phyloP scores from a whole-genome alignment of 2,329 filamentous ascomycete genomes.

The Sphaerostilbella broomeana region DNA sequence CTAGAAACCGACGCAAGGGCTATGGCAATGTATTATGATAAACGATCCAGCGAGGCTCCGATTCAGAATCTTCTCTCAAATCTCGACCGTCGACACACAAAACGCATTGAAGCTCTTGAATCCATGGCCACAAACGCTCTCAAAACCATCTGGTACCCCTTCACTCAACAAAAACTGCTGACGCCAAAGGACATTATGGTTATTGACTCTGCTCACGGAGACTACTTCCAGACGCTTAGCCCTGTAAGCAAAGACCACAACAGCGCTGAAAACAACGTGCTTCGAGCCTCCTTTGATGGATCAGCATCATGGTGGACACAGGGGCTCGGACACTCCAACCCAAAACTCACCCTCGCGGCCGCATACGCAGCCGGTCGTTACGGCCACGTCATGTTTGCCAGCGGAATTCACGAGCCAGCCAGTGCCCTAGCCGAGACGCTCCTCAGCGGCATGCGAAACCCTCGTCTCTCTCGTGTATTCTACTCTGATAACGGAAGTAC shows the following conservation, averaged over 20 bases:
- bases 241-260: neutral
- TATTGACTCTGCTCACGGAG: constrained; percentile 75
- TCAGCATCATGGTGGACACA: constrained; percentile 92
- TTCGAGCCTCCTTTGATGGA: constrained; percentile 64
- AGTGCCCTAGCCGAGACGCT: constrained; percentile 61
- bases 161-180: constrained; percentile 69
- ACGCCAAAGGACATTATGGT: constrained; percentile 57
- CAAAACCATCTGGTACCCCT: constrained; percentile 74
- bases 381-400: constrained; percentile 83
- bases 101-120: constrained; percentile 52
- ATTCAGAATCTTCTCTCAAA: constrained; percentile 41
- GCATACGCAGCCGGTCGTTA: constrained; percentile 78
- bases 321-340: constrained; percentile 73
- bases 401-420: constrained; percentile 72
- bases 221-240: constrained; percentile 61
- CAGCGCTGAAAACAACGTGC: constrained; percentile 12
- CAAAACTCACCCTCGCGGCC: constrained; percentile 63
- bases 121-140: constrained; percentile 56
- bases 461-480: constrained; percentile 64
- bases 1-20: constrained; percentile 43
- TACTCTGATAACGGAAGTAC: constrained; percentile 82
- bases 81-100: constrained; percentile 47
- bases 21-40: constrained; percentile 60
- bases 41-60: constrained; percentile 31
- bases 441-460: constrained; percentile 53